phyloP scores from a whole-genome alignment of 2,329 filamentous ascomycete genomes.

The Beauveria sp. region DNA sequence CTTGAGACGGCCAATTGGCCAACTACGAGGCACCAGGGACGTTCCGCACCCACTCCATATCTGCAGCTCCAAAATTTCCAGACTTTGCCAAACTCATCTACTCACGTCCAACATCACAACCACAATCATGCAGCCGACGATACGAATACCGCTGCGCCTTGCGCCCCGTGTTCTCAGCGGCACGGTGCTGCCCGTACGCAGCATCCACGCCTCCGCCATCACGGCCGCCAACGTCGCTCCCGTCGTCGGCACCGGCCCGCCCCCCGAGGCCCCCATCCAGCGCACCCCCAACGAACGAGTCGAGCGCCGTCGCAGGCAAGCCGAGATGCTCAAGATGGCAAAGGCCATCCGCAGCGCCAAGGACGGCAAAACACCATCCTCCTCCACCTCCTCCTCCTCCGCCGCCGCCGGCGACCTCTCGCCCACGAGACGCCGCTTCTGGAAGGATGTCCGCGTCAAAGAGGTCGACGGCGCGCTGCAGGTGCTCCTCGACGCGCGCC shows the following conservation, averaged over 20 bases:
- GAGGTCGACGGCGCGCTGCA: constrained; percentile 52
- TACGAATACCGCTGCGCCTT: constrained; percentile 32
- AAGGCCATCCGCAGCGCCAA: constrained; percentile 36
- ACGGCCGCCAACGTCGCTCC: constrained; percentile 41
- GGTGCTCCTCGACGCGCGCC: constrained; percentile 68
- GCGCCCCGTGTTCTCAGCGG: constrained; percentile 20
- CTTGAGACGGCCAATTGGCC: not conserved
- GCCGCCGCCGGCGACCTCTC: not conserved
- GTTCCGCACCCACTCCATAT: not conserved
- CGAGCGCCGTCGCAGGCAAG: constrained; percentile 45
- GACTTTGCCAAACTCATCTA: constrained; percentile 5
- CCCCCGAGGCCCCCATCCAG: constrained; percentile 47
- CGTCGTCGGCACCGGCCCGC: constrained; percentile 50
- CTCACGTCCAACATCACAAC: constrained; percentile 6
- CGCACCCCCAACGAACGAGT: constrained; percentile 32
- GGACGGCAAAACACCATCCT: constrained; percentile 20
- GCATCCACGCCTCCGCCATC: constrained; percentile 26
- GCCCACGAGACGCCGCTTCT: constrained; percentile 66
- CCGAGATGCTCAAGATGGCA: constrained; percentile 45
- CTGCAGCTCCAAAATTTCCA: constrained; percentile 11
- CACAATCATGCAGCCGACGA: constrained; percentile 33
- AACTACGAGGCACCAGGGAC: not conserved
- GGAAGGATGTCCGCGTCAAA: constrained; percentile 72
- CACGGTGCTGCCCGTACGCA: constrained; percentile 15
- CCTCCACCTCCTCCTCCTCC: not conserved